Conservation (phyloP, 306 rosid genomes). For the Clitoria ternatea region DNA sequence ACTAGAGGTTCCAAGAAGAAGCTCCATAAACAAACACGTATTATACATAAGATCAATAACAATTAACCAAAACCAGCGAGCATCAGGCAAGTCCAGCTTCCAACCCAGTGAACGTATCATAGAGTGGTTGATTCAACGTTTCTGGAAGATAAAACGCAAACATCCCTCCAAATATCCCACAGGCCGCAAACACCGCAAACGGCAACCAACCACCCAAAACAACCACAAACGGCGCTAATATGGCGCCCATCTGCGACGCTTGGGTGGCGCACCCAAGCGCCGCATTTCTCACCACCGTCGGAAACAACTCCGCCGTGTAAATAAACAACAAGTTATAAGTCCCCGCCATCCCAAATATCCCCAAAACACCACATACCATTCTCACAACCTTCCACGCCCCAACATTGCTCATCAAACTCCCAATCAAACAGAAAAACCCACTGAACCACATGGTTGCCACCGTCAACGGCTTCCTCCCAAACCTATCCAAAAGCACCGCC, state of each 20-base stretch:
- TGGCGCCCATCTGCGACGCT: constrained; percentile 80
- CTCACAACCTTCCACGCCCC: constrained; percentile 55
- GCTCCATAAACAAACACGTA: neutral
- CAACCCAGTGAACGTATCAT: constrained; percentile 70
- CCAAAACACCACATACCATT: constrained; percentile 68
- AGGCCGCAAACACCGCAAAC: constrained; percentile 53
- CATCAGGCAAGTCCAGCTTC: constrained; percentile 22
- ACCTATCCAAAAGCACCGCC: constrained; percentile 51
- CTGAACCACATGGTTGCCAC: constrained; percentile 84
- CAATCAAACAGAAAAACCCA: constrained; percentile 57
- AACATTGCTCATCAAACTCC: constrained; percentile 36
- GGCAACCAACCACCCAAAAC: constrained; percentile 70
- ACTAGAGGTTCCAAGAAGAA: too few species aligned
- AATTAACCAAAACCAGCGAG: neutral
- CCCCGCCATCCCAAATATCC: constrained; percentile 87
- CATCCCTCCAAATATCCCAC: constrained; percentile 57
- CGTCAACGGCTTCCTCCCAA: constrained; percentile 51
- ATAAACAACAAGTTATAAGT: constrained; percentile 73
- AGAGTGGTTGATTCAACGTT: constrained; percentile 70
- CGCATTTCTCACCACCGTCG: constrained; percentile 82
- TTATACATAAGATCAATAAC: neutral
- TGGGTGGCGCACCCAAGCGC: constrained; percentile 70
- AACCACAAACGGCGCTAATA: constrained; percentile 77
- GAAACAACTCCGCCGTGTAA: constrained; percentile 72
- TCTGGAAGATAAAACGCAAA: constrained; percentile 74